A percentile compares a stretch with the other conserved stretches of the same genome.
These are phyloP conservation scores for Hericium erinaceus DNA, from an alignment of 768 basidiomycete genomes.

Conservation along the genomic window DNA sequence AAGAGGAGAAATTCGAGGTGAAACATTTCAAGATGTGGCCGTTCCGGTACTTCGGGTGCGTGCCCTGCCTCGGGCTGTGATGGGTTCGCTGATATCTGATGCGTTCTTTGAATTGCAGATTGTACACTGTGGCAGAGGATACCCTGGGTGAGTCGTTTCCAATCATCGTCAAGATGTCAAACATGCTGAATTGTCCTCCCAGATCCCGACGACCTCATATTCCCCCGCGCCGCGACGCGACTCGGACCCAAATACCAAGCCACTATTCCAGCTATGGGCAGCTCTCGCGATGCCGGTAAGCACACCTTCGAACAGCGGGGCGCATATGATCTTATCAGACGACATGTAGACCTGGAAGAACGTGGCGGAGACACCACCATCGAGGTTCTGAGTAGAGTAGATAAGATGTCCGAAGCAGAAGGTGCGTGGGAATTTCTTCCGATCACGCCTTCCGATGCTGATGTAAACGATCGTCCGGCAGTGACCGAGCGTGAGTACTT, in stretches of 20 bases:
- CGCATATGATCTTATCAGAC: not conserved
- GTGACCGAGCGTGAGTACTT: constrained; percentile 44
- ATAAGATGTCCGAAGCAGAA: constrained; percentile 57
- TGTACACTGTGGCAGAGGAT: constrained; percentile 87
- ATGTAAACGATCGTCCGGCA: constrained; percentile 21
- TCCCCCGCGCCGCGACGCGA: constrained; percentile 88
- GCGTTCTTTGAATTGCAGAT: constrained; percentile 32
- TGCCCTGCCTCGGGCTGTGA: not conserved
- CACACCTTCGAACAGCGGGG: not conserved
- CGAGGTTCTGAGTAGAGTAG: constrained; percentile 59
- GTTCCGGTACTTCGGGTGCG: constrained; percentile 95
- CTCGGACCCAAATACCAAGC: constrained; percentile 84
- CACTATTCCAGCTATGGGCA: constrained; percentile 33
- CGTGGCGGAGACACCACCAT: constrained; percentile 66
- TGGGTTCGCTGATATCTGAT: not conserved
- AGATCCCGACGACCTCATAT: constrained; percentile 97
- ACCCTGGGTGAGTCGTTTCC: constrained; percentile 55
- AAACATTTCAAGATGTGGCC: constrained; percentile 90
- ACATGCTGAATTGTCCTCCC: constrained; percentile 2
- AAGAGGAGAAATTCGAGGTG: constrained; percentile 66
- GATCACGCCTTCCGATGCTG: constrained; percentile 7
- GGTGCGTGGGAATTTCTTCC: constrained; percentile 33
- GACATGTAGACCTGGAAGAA: constrained; percentile 31
- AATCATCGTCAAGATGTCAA: not conserved
- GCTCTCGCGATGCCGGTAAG: constrained; percentile 19